These are phyloP conservation scores for Pseudopyrenochaeta lycopersici DNA, from an alignment of 2,329 filamentous ascomycete genomes.

Conservation along the genomic window DNA sequence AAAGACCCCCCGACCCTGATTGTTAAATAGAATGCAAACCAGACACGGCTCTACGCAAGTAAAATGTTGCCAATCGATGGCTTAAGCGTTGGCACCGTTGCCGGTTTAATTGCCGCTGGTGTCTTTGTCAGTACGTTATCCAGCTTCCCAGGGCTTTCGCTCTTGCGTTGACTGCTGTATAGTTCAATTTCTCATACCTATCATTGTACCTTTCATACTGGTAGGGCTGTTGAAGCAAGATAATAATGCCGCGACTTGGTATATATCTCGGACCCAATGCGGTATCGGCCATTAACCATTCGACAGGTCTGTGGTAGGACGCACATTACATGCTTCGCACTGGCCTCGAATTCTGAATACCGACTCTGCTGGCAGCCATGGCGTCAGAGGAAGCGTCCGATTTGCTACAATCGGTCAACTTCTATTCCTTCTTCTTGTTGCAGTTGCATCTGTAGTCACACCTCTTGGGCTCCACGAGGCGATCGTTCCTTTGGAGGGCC, in stretches of 20 bases:
- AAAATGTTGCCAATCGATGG: background rate
- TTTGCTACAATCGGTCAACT: constrained; percentile 37
- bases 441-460: constrained; percentile 56
- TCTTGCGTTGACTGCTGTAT: background rate
- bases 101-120: constrained; percentile 52
- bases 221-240: constrained; percentile 15
- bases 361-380: constrained; percentile 45
- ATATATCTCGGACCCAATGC: background rate
- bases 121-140: constrained; percentile 39
- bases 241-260: constrained; percentile 22
- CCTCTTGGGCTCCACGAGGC: constrained; percentile 57
- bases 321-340: constrained; percentile 50
- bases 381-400: constrained; percentile 44
- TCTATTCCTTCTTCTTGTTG: constrained; percentile 43
- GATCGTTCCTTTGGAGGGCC: constrained; percentile 28
- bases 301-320: constrained; percentile 50
- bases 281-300: constrained; percentile 29
- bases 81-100: constrained; percentile 45
- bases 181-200: constrained; percentile 15
- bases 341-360: constrained; percentile 55
- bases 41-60: background rate
- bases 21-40: background rate
- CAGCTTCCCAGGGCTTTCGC: background rate
- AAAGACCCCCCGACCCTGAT: background rate
- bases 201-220: constrained; percentile 12